These are phyloP conservation scores for Fusarium coffeatum DNA, from an alignment of 2,329 filamentous ascomycete species.

Conservation along the genomic window DNA sequence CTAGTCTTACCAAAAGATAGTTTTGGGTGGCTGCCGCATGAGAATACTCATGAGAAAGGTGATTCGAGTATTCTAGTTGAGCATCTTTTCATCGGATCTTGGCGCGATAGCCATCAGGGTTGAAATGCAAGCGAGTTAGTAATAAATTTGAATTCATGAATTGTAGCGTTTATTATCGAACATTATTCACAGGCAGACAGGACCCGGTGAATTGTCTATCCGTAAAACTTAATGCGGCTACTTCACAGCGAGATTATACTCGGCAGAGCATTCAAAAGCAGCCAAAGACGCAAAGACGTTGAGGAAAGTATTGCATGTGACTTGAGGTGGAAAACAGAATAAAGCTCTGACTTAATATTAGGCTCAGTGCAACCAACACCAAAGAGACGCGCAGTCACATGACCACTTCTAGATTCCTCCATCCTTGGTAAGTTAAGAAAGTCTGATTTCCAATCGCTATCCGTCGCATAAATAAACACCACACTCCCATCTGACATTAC, in stretches of 20 bases:
- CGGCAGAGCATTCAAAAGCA: neutral
- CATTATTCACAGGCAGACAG: neutral
- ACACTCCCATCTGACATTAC: neutral
- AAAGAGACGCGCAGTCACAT: conserved; percentile 32
- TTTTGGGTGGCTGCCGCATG: conserved; percentile 40
- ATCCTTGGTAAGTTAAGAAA: conserved; percentile 1
- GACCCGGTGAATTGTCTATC: neutral
- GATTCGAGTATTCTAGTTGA: conserved; percentile 34
- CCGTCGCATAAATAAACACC: neutral
- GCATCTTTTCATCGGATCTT: conserved; percentile 39
- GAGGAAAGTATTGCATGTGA: neutral
- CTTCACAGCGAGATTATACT: neutral
- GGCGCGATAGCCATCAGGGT: conserved; percentile 32
- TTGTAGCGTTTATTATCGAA: neutral
- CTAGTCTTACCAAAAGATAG: conserved; percentile 49
- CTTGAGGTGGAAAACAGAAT: neutral
- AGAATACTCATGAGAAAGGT: conserved; percentile 34
- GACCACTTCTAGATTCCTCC: conserved; percentile 30
- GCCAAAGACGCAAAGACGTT: neutral
- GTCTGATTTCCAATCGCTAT: conserved; percentile 35
- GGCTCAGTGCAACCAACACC: neutral
- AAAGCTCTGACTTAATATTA: neutral
- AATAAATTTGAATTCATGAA: neutral
- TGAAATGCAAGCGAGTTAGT: neutral
- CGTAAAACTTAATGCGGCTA: neutral